Conservation (phyloP, 2,329 filamentous ascomycete species). For the Arthrinium phaeospermum region DNA sequence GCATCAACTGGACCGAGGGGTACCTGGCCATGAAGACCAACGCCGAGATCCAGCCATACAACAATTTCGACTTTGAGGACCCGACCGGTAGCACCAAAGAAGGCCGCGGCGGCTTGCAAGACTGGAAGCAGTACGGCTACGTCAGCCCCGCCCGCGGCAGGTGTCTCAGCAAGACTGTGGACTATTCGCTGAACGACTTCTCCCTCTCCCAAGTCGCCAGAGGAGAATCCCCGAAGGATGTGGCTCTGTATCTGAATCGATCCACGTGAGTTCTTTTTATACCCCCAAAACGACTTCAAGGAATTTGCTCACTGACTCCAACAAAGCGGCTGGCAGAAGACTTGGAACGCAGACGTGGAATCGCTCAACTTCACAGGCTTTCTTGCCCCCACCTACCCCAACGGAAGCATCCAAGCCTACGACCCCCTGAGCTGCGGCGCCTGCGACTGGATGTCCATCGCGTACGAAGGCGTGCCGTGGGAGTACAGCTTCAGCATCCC, state of each 20-base stretch:
- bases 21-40: conserved; percentile 55
- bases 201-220: conserved; percentile 69
- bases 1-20: conserved; percentile 67
- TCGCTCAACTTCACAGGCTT: conserved; percentile 59
- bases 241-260: conserved; percentile 56
- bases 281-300: conserved; percentile 65
- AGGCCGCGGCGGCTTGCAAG: conserved; percentile 72
- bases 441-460: conserved; percentile 47
- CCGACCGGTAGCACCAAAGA: conserved; percentile 73
- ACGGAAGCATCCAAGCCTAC: conserved; percentile 51
- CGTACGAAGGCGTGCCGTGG: conserved; percentile 32
- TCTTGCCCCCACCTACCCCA: conserved; percentile 56
- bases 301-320: conserved; percentile 66
- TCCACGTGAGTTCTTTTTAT: conserved; percentile 40
- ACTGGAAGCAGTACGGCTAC: conserved; percentile 75
- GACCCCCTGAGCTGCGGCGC: conserved; percentile 57
- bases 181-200: conserved; percentile 81
- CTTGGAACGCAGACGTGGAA: conserved; percentile 58
- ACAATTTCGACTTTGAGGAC: conserved; percentile 75
- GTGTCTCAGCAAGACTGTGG: conserved; percentile 69
- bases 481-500: conserved; percentile 63
- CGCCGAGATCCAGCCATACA: conserved; percentile 75
- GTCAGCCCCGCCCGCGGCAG: conserved; percentile 74
- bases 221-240: conserved; percentile 57
- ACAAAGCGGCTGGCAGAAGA: conserved; percentile 62